Evolutionary conservation across 495 filamentous ascomycete species (phyloP), one percentile per base, ranked within the genome.

Genomic region (Hypoxylon perforatum): DNA sequence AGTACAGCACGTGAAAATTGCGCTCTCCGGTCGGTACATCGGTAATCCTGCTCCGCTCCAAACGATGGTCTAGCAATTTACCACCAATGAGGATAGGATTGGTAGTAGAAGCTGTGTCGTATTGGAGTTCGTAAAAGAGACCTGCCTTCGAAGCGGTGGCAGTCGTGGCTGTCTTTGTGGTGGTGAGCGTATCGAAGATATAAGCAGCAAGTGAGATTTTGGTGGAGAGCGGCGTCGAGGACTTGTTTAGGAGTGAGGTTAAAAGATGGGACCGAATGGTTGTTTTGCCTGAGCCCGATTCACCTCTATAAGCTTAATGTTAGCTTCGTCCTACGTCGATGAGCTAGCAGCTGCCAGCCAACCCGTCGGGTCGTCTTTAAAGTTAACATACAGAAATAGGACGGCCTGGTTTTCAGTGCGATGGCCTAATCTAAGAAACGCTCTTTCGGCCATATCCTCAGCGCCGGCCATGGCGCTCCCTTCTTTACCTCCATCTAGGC

Each of bases 1-100:
- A 99, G 80, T 99, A 99, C 30, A 99, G 79, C 23, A 94, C 87
- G 77, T 99, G 95, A 77, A 97, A 97, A 74, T 93, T 98, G 47
- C 95, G 89, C 76, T 99, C 95, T 61, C 95, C 95, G 1, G 95
- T 96, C 2, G 95, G 95, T 0, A 97, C 93, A 12, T 89, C 86
- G 25, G 95, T 88, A 67, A 99, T 91, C 62, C 95, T 86, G 77
- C 92, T 96, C 39, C 95, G 82, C 73, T 99, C 95, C 36, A 99
- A 77, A 53, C 95, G 84, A 72, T 99, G 94, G 69, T 98, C 95
- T 44, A 99, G 84, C 14, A 99, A 78, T 77, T 99, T 98, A 52
- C 92, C 94, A 73, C 95, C 95, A 63, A 98, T 92, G 39, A 99
- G 81, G 11, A 91, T 87, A 8, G 93, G 93, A 65, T 86, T 89